Conservation (phyloP, 306 rosid genomes). For the Trifolium fragiferum region DNA sequence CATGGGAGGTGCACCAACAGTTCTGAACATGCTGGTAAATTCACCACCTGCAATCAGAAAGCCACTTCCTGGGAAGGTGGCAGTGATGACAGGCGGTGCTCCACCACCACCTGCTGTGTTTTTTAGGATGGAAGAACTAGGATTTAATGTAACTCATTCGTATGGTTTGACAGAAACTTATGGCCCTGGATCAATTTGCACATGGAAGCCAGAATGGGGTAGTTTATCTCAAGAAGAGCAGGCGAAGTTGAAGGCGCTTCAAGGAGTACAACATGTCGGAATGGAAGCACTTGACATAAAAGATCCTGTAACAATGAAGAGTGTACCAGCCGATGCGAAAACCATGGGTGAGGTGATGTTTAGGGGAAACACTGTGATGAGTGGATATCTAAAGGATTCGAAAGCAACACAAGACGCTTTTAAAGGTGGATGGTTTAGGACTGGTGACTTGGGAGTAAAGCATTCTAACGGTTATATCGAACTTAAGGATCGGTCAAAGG, state of each 20-base stretch:
- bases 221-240: conserved; percentile 57
- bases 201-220: conserved; percentile 87
- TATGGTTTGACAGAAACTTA: conserved; percentile 93
- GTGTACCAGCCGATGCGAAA: conserved; percentile 80
- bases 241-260: conserved; percentile 72
- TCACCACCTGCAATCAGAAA: conserved; percentile 54
- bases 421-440: conserved; percentile 79
- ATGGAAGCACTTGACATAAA: conserved; percentile 71
- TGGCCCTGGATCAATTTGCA: conserved; percentile 76
- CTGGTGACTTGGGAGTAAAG: conserved; percentile 86
- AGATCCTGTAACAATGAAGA: conserved; percentile 78
- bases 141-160: conserved; percentile 63
- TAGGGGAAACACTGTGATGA: conserved; percentile 87
- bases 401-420: conserved; percentile 74
- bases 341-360: conserved; percentile 89
- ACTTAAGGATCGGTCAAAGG: conserved; percentile 83
- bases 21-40: conserved; percentile 72
- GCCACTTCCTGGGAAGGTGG: conserved; percentile 67
- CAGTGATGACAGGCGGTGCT: conserved; percentile 75
- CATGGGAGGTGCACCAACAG: conserved; percentile 80
- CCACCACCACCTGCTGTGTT: conserved; percentile 77
- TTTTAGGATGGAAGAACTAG: conserved; percentile 68
- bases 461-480: conserved; percentile 84
- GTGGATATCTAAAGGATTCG: conserved; percentile 72
- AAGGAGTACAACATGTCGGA: conserved; percentile 82